Base-by-base conservation (phyloP, 768 basidiomycete genomes). In the Psilocybe cyanescens region DNA sequence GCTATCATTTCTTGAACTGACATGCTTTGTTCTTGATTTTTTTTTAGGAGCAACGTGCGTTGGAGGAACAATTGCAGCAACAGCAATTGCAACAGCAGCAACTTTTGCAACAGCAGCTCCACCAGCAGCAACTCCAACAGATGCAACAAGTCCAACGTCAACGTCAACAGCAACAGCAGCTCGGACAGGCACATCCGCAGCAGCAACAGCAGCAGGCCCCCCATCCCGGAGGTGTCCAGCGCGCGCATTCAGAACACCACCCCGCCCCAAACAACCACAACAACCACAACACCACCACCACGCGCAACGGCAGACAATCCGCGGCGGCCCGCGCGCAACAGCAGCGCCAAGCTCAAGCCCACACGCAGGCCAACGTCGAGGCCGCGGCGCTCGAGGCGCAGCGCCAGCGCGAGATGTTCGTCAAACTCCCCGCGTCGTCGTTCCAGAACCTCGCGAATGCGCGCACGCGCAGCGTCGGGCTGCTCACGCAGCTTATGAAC, bases 401-500 rank as follows among this genome's bases (percentile, higher is more conserved):
- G 57, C 69, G 78, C 58, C 74, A 76, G 65, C 51, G 65, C 35
- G 89, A 94, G 12, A 78, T 94, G 79, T 89, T 91, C 68, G 81
- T 83, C 62, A 92, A 93, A 74, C 79, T 87, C 12, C 90, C 90
- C 1, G 81, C 83, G 55, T 75, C 82, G 30, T 89, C 86, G 33
- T 90, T 89, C 69, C 86, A 86, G 82, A 71, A 86, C 72, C 68
- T 86, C 1, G 68, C 67, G n/a, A 62, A 68, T 24, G 70, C 71
- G 47, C 69, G 77, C 17, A 74, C 78, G 59, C 63, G 67, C 58
- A 80, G 80, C 45, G 76, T 76, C 0, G 91, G 91, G 3, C 72
- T 90, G 46, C 75, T 92, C 57, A 84, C 84, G 29, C 85, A 85
- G 71, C 74, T 94, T 46, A 80, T 94, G 79, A 88, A 92, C 64